A percentile compares a stretch with the other conserved stretches of the same genome.
Evolutionary conservation across 2,329 filamentous ascomycete species (phyloP).

Genomic region (Beauveria scarabaeidicola): DNA sequence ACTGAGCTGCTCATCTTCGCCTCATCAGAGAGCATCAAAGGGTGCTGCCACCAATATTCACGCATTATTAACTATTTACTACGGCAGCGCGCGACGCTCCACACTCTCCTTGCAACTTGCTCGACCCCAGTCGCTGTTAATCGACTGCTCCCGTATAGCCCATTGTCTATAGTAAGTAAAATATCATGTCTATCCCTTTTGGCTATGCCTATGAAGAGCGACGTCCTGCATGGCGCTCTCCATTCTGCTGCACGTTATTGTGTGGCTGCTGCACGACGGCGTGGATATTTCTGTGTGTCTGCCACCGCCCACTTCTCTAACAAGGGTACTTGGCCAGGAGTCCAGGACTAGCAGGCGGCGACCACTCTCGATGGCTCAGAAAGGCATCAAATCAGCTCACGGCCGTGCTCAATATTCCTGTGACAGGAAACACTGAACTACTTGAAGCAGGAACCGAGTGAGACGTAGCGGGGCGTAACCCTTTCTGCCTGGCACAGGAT

Average conservation of each 20-base stretch:
- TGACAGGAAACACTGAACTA: neutral
- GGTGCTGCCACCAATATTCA: neutral
- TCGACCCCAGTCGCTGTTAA: neutral
- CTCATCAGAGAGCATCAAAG: neutral
- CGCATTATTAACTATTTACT: too few relatives aligned
- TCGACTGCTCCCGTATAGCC: neutral
- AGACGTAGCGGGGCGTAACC: neutral
- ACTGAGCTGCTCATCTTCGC: neutral
- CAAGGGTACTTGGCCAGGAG: neutral
- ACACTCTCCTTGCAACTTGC: neutral
- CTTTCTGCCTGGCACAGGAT: neutral
- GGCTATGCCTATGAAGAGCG: neutral
- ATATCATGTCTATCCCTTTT: neutral
- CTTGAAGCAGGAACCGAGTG: neutral
- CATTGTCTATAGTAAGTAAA: neutral
- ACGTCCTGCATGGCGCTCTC: neutral
- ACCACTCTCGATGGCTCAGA: neutral
- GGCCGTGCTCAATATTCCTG: neutral
- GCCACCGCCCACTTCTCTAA: neutral
- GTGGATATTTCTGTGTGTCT: neutral
- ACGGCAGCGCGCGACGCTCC: neutral
- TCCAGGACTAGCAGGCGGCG: neutral
- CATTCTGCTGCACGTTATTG: neutral
- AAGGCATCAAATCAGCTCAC: neutral
- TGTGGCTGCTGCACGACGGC: conserved; percentile 6